Conservation (phyloP, 352 stramenopile genomes). For the Blastocystis hominis region DNA sequence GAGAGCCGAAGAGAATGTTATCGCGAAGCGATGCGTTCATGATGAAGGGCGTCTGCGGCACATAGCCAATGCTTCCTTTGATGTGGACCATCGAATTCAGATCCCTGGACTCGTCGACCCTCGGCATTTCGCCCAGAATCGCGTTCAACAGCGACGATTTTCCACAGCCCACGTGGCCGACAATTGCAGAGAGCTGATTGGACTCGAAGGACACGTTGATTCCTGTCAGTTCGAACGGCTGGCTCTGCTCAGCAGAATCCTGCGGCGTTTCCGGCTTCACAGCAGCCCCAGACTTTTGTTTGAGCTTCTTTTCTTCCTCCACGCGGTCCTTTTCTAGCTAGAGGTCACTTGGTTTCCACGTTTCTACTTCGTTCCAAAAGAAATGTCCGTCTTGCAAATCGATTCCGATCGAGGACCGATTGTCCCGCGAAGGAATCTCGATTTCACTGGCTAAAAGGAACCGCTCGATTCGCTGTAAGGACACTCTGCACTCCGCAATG, state of each 20-base stretch:
- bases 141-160: slow-evolving; percentile 66
- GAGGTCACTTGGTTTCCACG: background rate
- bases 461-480: slow-evolving; percentile 64
- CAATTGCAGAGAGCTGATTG: slow-evolving; percentile 71
- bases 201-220: slow-evolving; percentile 68
- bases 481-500: slow-evolving; percentile 76
- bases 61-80: slow-evolving; percentile 79
- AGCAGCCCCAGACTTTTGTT: background rate
- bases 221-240: slow-evolving; percentile 53
- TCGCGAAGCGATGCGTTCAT: slow-evolving; percentile 84
- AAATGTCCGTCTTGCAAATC: background rate
- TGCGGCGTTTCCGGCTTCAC: background rate
- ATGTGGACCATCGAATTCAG: slow-evolving; percentile 65
- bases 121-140: slow-evolving; percentile 71
- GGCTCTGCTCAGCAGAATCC: background rate
- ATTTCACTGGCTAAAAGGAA: slow-evolving; percentile 62
- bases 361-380: background rate
- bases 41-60: slow-evolving; percentile 86
- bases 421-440: background rate
- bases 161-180: slow-evolving; percentile 68
- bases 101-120: background rate
- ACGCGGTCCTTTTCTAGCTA: background rate
- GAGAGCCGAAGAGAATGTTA: slow-evolving; percentile 86
- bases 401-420: background rate
- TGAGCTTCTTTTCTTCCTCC: background rate